Conservation (phyloP, 2,329 filamentous ascomycete genomes). For the Colletotrichum sp. region DNA sequence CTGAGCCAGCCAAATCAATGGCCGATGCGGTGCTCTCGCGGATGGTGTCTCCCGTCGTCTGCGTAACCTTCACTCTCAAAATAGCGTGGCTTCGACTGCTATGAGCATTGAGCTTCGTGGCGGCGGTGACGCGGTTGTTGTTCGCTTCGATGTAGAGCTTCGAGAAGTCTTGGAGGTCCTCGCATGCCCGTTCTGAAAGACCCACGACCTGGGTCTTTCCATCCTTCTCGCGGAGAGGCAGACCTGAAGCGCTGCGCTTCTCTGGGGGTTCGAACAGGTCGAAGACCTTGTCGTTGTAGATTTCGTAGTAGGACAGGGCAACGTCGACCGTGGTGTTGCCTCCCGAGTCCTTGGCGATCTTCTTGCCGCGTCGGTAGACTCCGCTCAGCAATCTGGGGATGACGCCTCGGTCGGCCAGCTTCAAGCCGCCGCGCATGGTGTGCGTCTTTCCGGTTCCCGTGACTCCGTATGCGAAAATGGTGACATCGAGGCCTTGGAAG, state of each 20-base stretch:
- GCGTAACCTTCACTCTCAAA: slow-evolving; percentile 85
- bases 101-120: slow-evolving; percentile 91
- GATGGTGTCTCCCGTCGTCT: slow-evolving; percentile 71
- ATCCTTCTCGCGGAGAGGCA: slow-evolving; percentile 84
- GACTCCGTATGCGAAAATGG: slow-evolving; percentile 91
- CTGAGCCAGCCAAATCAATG: slow-evolving; percentile 93
- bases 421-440: slow-evolving; percentile 92
- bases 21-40: slow-evolving; percentile 86
- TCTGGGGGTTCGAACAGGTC: slow-evolving; percentile 89
- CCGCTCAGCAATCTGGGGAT: slow-evolving; percentile 86
- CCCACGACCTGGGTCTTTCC: slow-evolving; percentile 89
- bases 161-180: slow-evolving; percentile 89
- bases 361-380: slow-evolving; percentile 85
- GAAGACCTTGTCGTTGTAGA: slow-evolving; percentile 95
- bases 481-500: slow-evolving; percentile 87
- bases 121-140: slow-evolving; percentile 85
- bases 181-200: slow-evolving; percentile 81
- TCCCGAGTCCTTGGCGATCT: slow-evolving; percentile 79
- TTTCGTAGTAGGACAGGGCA: slow-evolving; percentile 89
- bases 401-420: slow-evolving; percentile 83
- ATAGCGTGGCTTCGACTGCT: slow-evolving; percentile 91
- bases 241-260: slow-evolving; percentile 80
- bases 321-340: slow-evolving; percentile 76
- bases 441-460: slow-evolving; percentile 95
- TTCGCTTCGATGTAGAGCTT: slow-evolving; percentile 90